These are phyloP conservation scores for Dipsacomyces acuminosporus DNA, from an alignment of 371 early-diverging fungal species.

Conservation along the genomic window DNA sequence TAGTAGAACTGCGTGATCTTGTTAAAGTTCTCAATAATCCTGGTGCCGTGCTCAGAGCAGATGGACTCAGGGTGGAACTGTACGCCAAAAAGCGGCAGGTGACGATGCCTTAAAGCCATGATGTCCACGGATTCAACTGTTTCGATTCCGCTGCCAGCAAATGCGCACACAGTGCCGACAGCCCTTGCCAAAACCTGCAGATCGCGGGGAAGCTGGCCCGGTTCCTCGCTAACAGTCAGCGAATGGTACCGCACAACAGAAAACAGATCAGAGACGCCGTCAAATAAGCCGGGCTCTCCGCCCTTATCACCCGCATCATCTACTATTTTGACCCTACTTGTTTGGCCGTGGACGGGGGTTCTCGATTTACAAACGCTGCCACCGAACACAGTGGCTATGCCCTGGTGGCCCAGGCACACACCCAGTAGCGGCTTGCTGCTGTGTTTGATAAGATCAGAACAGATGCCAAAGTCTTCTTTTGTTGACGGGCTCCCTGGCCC, in stretches of 20 bases:
- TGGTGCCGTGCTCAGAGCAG: constrained; percentile 70
- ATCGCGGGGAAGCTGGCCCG: constrained; percentile 13
- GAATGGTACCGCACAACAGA: constrained; percentile 90
- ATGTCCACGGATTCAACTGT: constrained; percentile 47
- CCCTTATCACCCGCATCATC: background rate
- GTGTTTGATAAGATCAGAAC: constrained; percentile 55
- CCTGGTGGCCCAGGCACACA: constrained; percentile 98
- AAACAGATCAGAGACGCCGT: constrained; percentile 59
- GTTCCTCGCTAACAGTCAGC: constrained; percentile 57
- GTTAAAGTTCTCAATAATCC: constrained; percentile 71
- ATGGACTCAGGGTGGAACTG: constrained; percentile 98
- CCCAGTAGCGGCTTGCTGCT: constrained; percentile 82
- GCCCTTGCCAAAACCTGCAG: constrained; percentile 38
- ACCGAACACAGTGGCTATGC: constrained; percentile 76
- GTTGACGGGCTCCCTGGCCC: constrained; percentile 80
- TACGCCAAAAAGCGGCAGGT: constrained; percentile 79
- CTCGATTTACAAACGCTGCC: constrained; percentile 65
- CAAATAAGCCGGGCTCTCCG: constrained; percentile 51
- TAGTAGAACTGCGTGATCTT: constrained; percentile 42
- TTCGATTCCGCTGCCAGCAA: background rate
- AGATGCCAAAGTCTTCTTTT: constrained; percentile 36
- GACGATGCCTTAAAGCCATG: constrained; percentile 78
- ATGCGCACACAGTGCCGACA: constrained; percentile 8
- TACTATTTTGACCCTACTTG: constrained; percentile 56
- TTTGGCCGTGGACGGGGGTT: constrained; percentile 82